Base-by-base conservation (phyloP, 2,329 filamentous ascomycete species). In the Ceratocystis variospora region DNA sequence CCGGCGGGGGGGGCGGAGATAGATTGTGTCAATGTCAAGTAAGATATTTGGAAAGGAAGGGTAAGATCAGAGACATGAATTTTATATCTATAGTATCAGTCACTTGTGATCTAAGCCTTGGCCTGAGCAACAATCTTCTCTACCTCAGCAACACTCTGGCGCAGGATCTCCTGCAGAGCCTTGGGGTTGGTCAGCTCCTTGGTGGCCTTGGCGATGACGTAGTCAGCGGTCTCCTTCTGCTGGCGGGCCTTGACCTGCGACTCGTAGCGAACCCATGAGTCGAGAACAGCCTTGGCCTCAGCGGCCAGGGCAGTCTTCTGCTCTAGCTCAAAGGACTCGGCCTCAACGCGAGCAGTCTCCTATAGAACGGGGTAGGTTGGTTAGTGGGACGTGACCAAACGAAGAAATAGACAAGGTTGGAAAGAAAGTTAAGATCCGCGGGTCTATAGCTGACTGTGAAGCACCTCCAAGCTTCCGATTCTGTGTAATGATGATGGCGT, bases 131-230 rank as follows among this genome's bases (percentile, higher is more conserved):
- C 66, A 63, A 72, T 82, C 96, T 92, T 93, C 87, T 99, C 94
- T 76, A 99, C 87, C 78, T 99, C 94, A 70, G 88, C 80, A 74
- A 99, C 85, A 78, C 91, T 96, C 84, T 99, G 94, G 81, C 94
- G 88, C 73, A 99, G 86, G 74, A 99, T 96, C 82, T 96, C 91
- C 83, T 96, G 90, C 73, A 99, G 87, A 71, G 87, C 84, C 86
- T 92, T 97, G 77, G 95, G 94, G 84, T 89, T 96, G 84, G 96
- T 90, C 68, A 99, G 86, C 84, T 97, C 93, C 86, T 97, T 97
- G 79, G 89, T 87, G 76, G 97, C 94, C 86, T 96, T 99, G 82
- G 88, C 86, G 74, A 99, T 97, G 78, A 99, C 83, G 77, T 81
- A 85, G 76, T 96, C 87, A 70, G 94, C 90, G 71, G 99, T 86